Evolutionary conservation across 768 basidiomycete species (phyloP).

Genomic region (Calocybe indica): DNA sequence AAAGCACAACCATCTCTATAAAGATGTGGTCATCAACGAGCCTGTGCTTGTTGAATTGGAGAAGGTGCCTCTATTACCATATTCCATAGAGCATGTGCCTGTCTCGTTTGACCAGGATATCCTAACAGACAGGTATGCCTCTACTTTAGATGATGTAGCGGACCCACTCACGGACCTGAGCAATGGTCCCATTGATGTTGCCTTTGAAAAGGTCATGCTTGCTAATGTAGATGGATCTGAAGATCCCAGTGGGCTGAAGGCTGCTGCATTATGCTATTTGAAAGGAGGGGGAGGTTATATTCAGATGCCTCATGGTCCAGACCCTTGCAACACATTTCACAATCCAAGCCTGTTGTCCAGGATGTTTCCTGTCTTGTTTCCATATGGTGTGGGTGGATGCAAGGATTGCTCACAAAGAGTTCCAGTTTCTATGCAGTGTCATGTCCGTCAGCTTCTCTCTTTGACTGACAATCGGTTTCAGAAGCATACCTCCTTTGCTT

Average conservation of each 20-base stretch:
- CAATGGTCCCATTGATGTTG: neutral
- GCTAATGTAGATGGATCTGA: neutral
- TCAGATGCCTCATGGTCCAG: constrained; percentile 21
- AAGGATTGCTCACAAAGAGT: constrained; percentile 18
- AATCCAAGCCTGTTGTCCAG: constrained; percentile 30
- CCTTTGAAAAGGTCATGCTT: neutral
- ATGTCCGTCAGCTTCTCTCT: constrained; percentile 25
- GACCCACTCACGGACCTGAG: neutral
- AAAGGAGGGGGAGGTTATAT: constrained; percentile 16
- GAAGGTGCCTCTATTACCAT: neutral
- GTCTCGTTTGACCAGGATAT: neutral
- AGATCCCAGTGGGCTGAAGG: neutral
- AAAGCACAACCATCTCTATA: neutral
- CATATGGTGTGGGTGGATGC: constrained; percentile 36
- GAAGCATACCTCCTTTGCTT: constrained; percentile 32
- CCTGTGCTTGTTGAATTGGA: neutral
- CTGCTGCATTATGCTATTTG: constrained; percentile 12
- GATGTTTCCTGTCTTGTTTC: constrained; percentile 36
- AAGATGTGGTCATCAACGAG: neutral
- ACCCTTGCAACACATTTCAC: constrained; percentile 29
- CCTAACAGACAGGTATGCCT: neutral
- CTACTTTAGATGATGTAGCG: neutral
- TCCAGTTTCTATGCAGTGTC: constrained; percentile 21
- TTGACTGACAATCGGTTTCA: constrained; percentile 26
- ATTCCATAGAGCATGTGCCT: neutral